Evolutionary conservation across 192 early-diverging fungal genomes (phyloP).

Genomic region (Mortierella alpina): DNA sequence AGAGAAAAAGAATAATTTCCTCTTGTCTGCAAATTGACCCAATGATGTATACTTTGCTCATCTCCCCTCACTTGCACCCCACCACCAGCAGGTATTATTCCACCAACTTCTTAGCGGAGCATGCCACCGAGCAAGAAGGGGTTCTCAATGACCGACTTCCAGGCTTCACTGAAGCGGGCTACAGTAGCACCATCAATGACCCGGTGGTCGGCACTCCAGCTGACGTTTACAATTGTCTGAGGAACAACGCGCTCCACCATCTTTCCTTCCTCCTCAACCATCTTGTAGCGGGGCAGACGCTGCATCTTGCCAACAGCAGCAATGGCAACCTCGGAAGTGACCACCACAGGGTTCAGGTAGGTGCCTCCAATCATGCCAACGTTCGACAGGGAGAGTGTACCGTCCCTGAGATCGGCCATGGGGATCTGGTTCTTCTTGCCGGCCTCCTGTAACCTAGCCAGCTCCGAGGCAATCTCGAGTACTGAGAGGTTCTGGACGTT

Average conservation of each 20-base stretch:
- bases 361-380: slow-evolving; percentile 95
- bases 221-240: slow-evolving; percentile 79
- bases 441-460: slow-evolving; percentile 75
- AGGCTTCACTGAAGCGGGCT: slow-evolving; percentile 87
- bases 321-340: slow-evolving; percentile 88
- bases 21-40: too few species aligned
- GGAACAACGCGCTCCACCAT: slow-evolving; percentile 76
- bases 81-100: neutral
- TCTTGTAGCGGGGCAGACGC: slow-evolving; percentile 86
- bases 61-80: too few species aligned
- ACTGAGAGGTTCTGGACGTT: slow-evolving; percentile 87
- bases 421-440: slow-evolving; percentile 72
- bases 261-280: slow-evolving; percentile 62
- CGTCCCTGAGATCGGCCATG: slow-evolving; percentile 78
- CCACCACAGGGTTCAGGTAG: slow-evolving; percentile 89
- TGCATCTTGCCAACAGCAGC: slow-evolving; percentile 89
- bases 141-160: slow-evolving; percentile 90
- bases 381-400: slow-evolving; percentile 94
- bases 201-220: slow-evolving; percentile 96
- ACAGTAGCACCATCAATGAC: slow-evolving; percentile 97
- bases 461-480: slow-evolving; percentile 89
- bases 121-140: slow-evolving; percentile 79
- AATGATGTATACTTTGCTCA: too few species aligned
- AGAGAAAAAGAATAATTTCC: too few species aligned
- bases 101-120: slow-evolving; percentile 55